phyloP scores from a whole-genome alignment of 1,284 basidiomycete genomes.

The Gomphus sp. region DNA sequence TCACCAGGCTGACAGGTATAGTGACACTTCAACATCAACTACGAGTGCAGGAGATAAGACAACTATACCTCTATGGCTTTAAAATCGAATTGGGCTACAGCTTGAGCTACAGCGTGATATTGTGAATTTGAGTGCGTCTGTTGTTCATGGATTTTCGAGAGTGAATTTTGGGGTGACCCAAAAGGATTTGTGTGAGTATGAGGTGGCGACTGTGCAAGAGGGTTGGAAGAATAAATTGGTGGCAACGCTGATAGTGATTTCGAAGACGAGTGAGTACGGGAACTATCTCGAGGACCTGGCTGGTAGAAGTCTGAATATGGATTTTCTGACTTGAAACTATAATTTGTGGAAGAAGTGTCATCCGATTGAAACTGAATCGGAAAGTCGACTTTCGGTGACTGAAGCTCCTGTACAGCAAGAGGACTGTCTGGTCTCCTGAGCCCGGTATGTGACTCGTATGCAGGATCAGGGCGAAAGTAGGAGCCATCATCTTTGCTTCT shows the following conservation, averaged over 20 bases:
- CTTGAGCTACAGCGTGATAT: conserved; percentile 39
- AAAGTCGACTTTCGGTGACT: conserved; percentile 10
- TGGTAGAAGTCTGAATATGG: neutral
- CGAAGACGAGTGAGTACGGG: neutral
- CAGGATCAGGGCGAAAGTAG: conserved; percentile 31
- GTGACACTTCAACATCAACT: neutral
- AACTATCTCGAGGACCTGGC: neutral
- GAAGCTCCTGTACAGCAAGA: conserved; percentile 10
- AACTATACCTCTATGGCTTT: conserved; percentile 50
- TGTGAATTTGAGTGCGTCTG: conserved; percentile 14
- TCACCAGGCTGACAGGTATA: conserved; percentile 54
- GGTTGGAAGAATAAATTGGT: neutral
- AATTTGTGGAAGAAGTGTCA: conserved; percentile 15
- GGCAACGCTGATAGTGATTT: neutral
- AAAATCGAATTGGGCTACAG: conserved; percentile 76
- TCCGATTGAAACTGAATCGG: conserved; percentile 28
- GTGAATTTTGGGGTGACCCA: neutral
- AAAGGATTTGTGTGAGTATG: conserved; percentile 2
- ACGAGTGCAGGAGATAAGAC: neutral
- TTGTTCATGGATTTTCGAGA: neutral
- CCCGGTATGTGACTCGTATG: conserved; percentile 20
- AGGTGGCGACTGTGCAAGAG: neutral
- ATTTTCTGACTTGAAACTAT: conserved; percentile 13
- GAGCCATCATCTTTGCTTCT: conserved; percentile 38
- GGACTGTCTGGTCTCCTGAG: neutral